Evolutionary conservation across 352 stramenopile species (phyloP).

Genomic region (Phytophthora nicotianae): DNA sequence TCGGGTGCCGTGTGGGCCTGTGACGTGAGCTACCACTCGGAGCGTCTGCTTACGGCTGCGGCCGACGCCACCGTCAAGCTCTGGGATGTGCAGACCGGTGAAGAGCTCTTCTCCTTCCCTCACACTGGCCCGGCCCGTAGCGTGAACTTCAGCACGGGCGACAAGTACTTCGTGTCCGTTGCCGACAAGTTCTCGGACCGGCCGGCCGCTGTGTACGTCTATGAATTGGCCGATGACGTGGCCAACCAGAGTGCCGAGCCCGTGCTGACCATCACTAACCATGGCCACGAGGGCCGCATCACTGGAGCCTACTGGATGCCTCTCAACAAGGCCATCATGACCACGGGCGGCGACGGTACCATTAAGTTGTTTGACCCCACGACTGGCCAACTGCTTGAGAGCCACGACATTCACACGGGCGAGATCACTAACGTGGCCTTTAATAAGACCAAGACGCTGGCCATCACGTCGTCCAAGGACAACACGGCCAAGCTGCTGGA

Average conservation of each 20-base stretch:
- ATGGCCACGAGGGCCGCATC: slow-evolving; percentile 81
- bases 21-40: slow-evolving; percentile 94
- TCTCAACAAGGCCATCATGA: slow-evolving; percentile 88
- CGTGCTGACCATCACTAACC: slow-evolving; percentile 77
- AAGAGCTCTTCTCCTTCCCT: slow-evolving; percentile 86
- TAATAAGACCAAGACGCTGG: slow-evolving; percentile 96
- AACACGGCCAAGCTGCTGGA: slow-evolving; percentile 97
- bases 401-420: slow-evolving; percentile 93
- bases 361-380: slow-evolving; percentile 85
- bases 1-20: slow-evolving; percentile 97
- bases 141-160: slow-evolving; percentile 89
- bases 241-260: slow-evolving; percentile 63
- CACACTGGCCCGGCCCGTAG: slow-evolving; percentile 83
- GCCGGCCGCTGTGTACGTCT: slow-evolving; percentile 79
- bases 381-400: slow-evolving; percentile 71
- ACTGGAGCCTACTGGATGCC: slow-evolving; percentile 87
- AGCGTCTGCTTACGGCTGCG: slow-evolving; percentile 94
- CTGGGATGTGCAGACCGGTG: slow-evolving; percentile 92
- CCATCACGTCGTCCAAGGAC: slow-evolving; percentile 97
- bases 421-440: slow-evolving; percentile 97
- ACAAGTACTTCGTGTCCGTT: slow-evolving; percentile 86
- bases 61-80: slow-evolving; percentile 94
- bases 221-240: slow-evolving; percentile 74
- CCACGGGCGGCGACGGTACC: slow-evolving; percentile 78
- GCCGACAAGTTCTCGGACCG: slow-evolving; percentile 87